Base-by-base conservation (phyloP, 2,329 filamentous ascomycete species). In the Colletotrichum chlorophyti region DNA sequence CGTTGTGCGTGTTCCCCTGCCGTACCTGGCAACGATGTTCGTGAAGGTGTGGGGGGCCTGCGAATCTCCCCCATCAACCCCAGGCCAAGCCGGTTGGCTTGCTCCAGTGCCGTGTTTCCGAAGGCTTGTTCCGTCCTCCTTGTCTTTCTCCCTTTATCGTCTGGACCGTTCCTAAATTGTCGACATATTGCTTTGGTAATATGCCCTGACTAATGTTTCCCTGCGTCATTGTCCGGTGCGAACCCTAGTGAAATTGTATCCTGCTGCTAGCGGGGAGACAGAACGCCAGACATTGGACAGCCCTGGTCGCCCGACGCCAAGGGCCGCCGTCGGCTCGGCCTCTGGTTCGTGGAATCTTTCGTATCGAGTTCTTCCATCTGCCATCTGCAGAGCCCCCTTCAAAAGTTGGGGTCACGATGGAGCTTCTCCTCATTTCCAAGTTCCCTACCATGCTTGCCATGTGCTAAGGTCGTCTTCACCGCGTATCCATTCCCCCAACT, bases 321-420 rank as follows among this genome's bases (percentile, higher is more conserved):
- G 40, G n/a, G 7, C 40, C 24, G 14, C 19, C 15, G n/a, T 26
- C 53, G 15, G 53, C 48, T 53, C 34, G 53, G 11, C 19, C 23
- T 29, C 37, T 57, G 57, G 51, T 60, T 60, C 51, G 57, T 60
- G 57, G 57, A 60, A 57, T 41, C 24, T 6, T 37, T 34, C 43
- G 31, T 17, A 37, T 45, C 12, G 15, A 60, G 29, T 59, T 59
- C 31, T 43, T 53, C 57, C 57, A 57, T 50, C 43, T 42, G 52
- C 52, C 45, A 49, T 41, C 51, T 43, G 57, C 57, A 57, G 57
- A 60, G 57, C 57, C 54, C 57, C 57, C n/a, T n/a, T n/a, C n/a
- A n/a, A 55, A 54, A 60, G 32, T 48, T 60, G 38, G 57, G 55
- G 38, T 40, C 27, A 19, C 43, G 26, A 54, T 21, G n/a, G n/a